Percentiles rank a stretch among this genome's conserved stretches.
These are phyloP conservation scores for Penicillium expansum DNA, from an alignment of 2,329 filamentous ascomycete species.

Conservation along the genomic window DNA sequence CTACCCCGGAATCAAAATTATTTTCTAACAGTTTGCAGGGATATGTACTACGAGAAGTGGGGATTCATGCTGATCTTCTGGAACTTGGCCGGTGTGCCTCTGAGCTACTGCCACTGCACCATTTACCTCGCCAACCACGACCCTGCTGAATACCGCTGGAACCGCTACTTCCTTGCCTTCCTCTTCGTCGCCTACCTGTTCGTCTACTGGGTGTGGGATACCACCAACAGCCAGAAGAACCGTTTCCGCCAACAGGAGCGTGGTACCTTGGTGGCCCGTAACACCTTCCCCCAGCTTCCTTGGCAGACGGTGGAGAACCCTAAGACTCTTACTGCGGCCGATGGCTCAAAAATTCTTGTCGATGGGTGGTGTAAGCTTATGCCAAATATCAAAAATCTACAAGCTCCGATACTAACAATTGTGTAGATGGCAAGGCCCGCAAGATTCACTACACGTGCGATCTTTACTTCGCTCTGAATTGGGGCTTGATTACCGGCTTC, in stretches of 20 bases:
- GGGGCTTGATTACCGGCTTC: constrained; percentile 81
- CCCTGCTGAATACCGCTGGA: constrained; percentile 74
- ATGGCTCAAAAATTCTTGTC: constrained; percentile 72
- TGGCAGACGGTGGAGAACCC: constrained; percentile 83
- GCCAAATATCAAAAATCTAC: not conserved
- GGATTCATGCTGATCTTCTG: constrained; percentile 98
- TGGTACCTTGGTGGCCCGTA: constrained; percentile 66
- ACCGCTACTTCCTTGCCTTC: constrained; percentile 61
- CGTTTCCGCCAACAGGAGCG: constrained; percentile 79
- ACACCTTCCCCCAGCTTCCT: constrained; percentile 84
- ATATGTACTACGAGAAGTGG: constrained; percentile 97
- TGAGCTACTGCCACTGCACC: constrained; percentile 91
- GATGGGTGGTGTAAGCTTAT: constrained; percentile 73
- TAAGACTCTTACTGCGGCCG: constrained; percentile 68
- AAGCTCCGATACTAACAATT: constrained; percentile 18
- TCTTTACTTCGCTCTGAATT: constrained; percentile 70
- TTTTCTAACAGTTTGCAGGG: constrained; percentile 49
- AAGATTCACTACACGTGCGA: constrained; percentile 83
- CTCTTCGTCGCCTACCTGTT: constrained; percentile 73
- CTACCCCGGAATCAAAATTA: not conserved
- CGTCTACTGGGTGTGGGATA: constrained; percentile 90
- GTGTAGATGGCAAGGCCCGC: constrained; percentile 64
- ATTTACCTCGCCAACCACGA: constrained; percentile 84
- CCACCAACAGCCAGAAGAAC: constrained; percentile 90
- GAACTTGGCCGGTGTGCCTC: constrained; percentile 87